Base-by-base conservation (phyloP, 805 yeast species). In the Starmerella tilneyi region DNA sequence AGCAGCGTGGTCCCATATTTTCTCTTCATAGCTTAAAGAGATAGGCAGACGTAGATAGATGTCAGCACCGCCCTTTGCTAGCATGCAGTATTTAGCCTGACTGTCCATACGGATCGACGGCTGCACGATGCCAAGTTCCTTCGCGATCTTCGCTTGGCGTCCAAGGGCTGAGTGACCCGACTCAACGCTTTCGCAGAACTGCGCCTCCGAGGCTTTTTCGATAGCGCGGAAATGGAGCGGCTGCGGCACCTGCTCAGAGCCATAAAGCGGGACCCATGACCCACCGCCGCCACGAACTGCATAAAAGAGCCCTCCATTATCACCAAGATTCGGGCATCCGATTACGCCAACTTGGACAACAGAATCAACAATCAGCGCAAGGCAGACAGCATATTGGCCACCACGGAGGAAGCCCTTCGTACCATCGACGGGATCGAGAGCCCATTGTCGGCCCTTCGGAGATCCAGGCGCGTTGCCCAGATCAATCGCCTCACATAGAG, bases 1-100 rank as follows among this genome's bases (percentile, higher is more conserved):
- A 2, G 96, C 94, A 16, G 97, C 97, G 62, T 92, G 99, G 64
- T 92, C 99, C 97, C 98, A 92, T 49, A 92, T 86, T 64, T 92
- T 92, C 62, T 92, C 99, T 56, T 84, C 74, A 62, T 88, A 92
- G 3, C 73, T 64, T 42, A 76, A 69, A 53, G 73, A 77, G 37
- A 79, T 76, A 12, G 99, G 99, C 47, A 94, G 66, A 55, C 99
- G 78, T 49, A 92, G 69, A 57, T 94, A 92, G 12, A 92, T 74
- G 56, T 92, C 96, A 3, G 96, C 97, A 45, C 81, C 81, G 28
- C 98, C 98, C 51, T 80, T 73, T 9, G 96, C 79, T 37, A 92
- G 71, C 13, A 88, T 76, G 67, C 97, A 89, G 67, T 92, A 92
- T 63, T 92, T 92, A 11, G 85, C 98, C 65, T 92, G 98, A 3